phyloP scores from a whole-genome alignment of 2,329 filamentous ascomycete genomes.

The Fusarium acutatum region DNA sequence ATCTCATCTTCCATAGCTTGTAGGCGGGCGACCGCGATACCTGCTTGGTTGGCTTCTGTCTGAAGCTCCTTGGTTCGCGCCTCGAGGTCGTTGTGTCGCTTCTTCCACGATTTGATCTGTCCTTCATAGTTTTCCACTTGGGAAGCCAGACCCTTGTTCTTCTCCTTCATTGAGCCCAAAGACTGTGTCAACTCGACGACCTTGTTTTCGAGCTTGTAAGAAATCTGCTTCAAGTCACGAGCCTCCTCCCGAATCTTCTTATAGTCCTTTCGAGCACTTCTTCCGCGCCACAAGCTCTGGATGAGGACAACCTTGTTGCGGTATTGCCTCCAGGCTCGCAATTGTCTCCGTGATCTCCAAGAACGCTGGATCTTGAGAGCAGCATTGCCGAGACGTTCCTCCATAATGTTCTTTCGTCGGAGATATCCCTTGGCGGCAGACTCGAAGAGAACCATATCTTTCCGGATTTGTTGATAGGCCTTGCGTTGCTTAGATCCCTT shows the following conservation, averaged over 20 bases:
- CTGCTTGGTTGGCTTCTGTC: constrained; percentile 95
- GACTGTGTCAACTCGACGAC: constrained; percentile 97
- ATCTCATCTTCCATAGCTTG: constrained; percentile 95
- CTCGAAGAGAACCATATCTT: constrained; percentile 87
- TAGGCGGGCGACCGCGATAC: constrained; percentile 90
- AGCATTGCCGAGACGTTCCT: constrained; percentile 92
- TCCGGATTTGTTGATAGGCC: constrained; percentile 78
- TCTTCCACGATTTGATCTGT: constrained; percentile 97
- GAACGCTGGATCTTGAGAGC: constrained; percentile 88
- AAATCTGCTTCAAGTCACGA: constrained; percentile 98
- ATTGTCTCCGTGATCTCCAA: constrained; percentile 83
- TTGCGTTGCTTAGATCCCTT: constrained; percentile 90
- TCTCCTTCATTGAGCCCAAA: constrained; percentile 87
- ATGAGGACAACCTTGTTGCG: constrained; percentile 88
- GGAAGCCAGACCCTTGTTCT: constrained; percentile 88
- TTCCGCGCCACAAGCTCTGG: constrained; percentile 93
- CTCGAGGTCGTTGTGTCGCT: constrained; percentile 88
- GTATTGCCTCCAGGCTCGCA: constrained; percentile 86
- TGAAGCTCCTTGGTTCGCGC: constrained; percentile 92
- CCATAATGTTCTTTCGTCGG: constrained; percentile 89
- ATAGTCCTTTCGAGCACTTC: constrained; percentile 80
- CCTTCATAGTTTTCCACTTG: constrained; percentile 96
- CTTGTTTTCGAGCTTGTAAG: constrained; percentile 99
- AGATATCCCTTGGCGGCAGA: constrained; percentile 92
- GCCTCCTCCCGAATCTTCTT: constrained; percentile 94